Conservation (phyloP, 441 rosid species). For the Theobroma grandiflorum region DNA sequence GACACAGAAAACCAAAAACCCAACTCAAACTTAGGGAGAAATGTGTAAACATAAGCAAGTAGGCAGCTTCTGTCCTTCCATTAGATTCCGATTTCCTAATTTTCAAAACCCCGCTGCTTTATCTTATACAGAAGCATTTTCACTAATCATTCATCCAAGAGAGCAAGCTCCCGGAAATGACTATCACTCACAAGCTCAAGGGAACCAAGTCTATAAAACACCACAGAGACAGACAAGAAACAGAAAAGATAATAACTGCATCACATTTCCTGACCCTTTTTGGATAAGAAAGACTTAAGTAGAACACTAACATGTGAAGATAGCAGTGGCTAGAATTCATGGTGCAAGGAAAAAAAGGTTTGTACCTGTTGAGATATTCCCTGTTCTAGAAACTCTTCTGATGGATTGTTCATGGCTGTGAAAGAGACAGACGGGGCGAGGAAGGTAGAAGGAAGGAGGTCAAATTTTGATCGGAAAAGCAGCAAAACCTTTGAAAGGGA, state of each 20-base stretch:
- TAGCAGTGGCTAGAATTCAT: conserved; percentile 16
- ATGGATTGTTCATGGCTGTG: conserved; percentile 52
- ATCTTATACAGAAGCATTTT: conserved; percentile 1
- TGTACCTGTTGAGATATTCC: conserved; percentile 60
- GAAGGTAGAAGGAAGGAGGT: neutral
- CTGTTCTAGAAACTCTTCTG: conserved; percentile 51
- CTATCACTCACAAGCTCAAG: neutral
- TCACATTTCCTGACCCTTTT: conserved; percentile 15
- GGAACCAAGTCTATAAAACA: neutral
- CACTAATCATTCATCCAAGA: neutral
- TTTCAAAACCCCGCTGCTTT: neutral
- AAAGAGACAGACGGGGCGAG: conserved; percentile 21
- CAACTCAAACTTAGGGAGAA: neutral
- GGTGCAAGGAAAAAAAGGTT: conserved; percentile 9
- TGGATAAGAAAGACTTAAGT: conserved; percentile 1
- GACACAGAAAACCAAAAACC: neutral
- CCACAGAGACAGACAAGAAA: conserved; percentile 3
- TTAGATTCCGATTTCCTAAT: neutral
- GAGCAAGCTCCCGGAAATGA: neutral
- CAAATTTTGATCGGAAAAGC: conserved; percentile 3
- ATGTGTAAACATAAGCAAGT: neutral
- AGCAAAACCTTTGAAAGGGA: conserved; percentile 40
- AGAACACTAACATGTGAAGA: conserved; percentile 16
- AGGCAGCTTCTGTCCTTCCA: neutral
- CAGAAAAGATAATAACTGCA: neutral